These are phyloP conservation scores for Chalciporus piperatus DNA, from an alignment of 768 basidiomycete genomes.

Conservation along the genomic window DNA sequence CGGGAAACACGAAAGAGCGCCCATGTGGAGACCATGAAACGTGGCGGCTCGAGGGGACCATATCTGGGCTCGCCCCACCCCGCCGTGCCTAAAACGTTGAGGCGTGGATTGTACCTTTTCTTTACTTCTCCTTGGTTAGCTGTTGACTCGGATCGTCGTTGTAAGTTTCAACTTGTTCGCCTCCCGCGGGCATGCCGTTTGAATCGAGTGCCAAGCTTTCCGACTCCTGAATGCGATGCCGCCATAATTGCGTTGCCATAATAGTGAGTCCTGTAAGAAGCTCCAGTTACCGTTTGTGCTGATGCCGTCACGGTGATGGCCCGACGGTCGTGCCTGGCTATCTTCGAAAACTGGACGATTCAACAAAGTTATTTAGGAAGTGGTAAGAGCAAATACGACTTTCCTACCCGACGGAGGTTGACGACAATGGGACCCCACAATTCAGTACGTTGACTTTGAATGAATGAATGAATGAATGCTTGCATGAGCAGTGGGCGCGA, in stretches of 20 bases:
- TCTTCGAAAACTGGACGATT: neutral
- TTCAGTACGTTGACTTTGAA: too few species aligned
- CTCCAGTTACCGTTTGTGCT: slow-evolving; percentile 10
- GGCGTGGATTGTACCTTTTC: neutral
- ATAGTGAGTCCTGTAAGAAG: slow-evolving; percentile 2
- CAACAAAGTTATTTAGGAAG: neutral
- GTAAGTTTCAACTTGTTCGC: neutral
- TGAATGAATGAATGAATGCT: neutral
- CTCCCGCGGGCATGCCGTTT: slow-evolving; percentile 19
- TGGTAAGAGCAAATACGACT: slow-evolving; percentile 3
- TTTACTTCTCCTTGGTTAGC: neutral
- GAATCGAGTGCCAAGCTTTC: neutral
- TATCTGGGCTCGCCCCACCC: too few species aligned
- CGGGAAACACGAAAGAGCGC: neutral
- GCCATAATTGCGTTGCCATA: slow-evolving; percentile 28
- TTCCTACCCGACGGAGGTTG: neutral
- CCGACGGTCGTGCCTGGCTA: neutral
- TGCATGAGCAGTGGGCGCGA: neutral
- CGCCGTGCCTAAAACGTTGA: too few species aligned
- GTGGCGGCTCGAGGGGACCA: neutral
- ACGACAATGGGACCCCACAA: slow-evolving; percentile 2
- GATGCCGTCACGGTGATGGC: slow-evolving; percentile 2
- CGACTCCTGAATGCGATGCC: slow-evolving; percentile 16
- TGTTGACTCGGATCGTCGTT: neutral
- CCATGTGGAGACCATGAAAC: neutral